Evolutionary conservation across 1,284 basidiomycete genomes (phyloP).

Genomic region (Coniferiporia weirii): DNA sequence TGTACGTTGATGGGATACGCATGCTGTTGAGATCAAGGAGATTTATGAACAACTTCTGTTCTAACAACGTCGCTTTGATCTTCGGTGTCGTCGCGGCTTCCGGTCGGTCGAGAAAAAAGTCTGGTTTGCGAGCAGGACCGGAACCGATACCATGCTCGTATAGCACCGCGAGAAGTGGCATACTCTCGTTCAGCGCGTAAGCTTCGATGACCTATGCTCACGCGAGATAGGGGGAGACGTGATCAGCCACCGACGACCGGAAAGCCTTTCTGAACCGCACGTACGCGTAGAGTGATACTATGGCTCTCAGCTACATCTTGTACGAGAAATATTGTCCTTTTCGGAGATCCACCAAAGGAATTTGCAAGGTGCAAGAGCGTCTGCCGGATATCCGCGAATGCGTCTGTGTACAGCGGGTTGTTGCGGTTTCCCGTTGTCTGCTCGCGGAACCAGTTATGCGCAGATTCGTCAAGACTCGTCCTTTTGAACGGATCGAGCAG

Average conservation of each 20-base stretch:
- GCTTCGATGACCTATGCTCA: neutral
- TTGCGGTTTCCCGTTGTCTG: neutral
- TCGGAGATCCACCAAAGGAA: constrained; percentile 21
- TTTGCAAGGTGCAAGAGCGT: constrained; percentile 30
- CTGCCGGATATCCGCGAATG: constrained; percentile 34
- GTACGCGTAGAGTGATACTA: neutral
- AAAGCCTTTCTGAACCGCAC: neutral
- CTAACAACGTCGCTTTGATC: constrained; percentile 28
- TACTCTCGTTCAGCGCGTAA: neutral
- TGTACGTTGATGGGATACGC: constrained; percentile 27
- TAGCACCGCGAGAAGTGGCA: neutral
- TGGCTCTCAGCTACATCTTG: neutral
- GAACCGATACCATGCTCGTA: constrained; percentile 19
- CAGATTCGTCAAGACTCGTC: neutral
- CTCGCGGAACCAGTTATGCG: neutral
- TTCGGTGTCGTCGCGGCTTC: neutral
- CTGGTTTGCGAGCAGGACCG: constrained; percentile 16
- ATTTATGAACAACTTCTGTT: constrained; percentile 30
- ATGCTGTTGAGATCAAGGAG: constrained; percentile 33
- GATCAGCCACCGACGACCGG: neutral
- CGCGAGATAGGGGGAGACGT: neutral
- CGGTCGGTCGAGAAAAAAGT: neutral
- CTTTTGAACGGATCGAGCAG: neutral
- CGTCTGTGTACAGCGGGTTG: constrained; percentile 20
- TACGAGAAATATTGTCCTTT: neutral